Evolutionary conservation across 2,329 filamentous ascomycete genomes (phyloP).

Genomic region (Ophiobolus disseminans): DNA sequence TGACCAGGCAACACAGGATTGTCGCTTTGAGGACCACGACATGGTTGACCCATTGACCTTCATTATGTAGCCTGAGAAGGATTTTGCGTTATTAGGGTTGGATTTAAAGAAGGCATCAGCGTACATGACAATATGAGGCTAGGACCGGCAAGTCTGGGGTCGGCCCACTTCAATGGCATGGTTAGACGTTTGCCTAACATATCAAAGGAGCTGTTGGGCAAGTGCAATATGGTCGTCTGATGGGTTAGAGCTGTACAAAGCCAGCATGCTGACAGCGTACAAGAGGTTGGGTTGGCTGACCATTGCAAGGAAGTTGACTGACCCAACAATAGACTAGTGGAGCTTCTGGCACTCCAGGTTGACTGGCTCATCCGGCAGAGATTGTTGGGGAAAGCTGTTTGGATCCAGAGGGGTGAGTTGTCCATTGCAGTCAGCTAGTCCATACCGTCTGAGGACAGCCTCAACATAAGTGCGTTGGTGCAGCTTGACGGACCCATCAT

Average conservation of each 20-base stretch:
- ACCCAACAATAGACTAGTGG: slow-evolving; percentile 10
- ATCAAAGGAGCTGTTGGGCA: not conserved
- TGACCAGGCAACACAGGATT: slow-evolving; percentile 19
- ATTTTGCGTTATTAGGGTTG: slow-evolving; percentile 13
- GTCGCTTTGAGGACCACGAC: slow-evolving; percentile 24
- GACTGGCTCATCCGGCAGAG: not conserved
- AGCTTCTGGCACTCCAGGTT: not conserved
- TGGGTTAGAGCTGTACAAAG: slow-evolving; percentile 7
- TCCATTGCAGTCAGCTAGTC: slow-evolving; percentile 6
- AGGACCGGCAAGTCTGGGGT: too few relatives aligned
- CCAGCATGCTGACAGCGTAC: slow-evolving; percentile 7
- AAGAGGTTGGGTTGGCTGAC: slow-evolving; percentile 1
- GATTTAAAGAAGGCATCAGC: slow-evolving; percentile 9
- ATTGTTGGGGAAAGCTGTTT: slow-evolving; percentile 2
- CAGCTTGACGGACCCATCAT: slow-evolving; percentile 1
- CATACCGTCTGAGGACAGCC: slow-evolving; percentile 2
- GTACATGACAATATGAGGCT: slow-evolving; percentile 7
- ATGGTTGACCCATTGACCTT: slow-evolving; percentile 21
- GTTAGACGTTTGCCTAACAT: not conserved
- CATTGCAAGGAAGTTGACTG: slow-evolving; percentile 13
- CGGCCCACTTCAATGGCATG: not conserved
- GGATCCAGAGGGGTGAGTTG: slow-evolving; percentile 6
- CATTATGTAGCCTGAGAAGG: slow-evolving; percentile 25
- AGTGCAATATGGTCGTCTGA: slow-evolving; percentile 3
- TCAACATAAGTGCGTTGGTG: slow-evolving; percentile 3